Conservation (phyloP, 2,329 filamentous ascomycete genomes). For the Botryotinia globosa region DNA sequence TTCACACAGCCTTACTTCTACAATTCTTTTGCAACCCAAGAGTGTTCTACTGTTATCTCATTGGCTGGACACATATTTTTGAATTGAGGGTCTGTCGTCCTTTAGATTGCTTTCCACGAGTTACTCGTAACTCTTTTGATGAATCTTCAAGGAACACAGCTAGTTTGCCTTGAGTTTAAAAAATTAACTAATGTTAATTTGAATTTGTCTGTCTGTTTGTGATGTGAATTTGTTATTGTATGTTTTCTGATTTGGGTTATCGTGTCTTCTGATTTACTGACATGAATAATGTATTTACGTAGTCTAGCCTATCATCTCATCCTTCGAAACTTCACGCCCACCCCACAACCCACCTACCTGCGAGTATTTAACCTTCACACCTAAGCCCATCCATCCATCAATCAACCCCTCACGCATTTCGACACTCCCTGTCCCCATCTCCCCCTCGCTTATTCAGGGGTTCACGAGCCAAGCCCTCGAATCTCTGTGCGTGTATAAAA, state of each 20-base stretch:
- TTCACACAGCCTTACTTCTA: neutral
- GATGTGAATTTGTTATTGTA: too few species aligned
- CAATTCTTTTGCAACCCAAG: neutral
- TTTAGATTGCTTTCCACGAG: neutral
- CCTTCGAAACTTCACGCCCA: neutral
- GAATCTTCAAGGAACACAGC: neutral
- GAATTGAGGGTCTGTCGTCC: neutral
- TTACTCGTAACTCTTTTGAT: neutral
- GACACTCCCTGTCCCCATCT: fast-evolving
- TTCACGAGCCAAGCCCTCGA: neutral
- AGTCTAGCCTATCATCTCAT: neutral
- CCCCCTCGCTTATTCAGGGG: neutral
- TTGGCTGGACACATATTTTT: neutral
- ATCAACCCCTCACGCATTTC: neutral
- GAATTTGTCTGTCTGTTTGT: neutral
- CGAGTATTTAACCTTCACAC: neutral
- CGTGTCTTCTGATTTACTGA: neutral
- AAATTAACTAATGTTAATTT: neutral
- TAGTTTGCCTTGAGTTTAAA: neutral
- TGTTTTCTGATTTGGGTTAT: neutral
- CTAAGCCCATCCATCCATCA: neutral
- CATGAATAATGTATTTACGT: too few species aligned
- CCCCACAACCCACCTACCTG: neutral
- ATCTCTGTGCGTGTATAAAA: neutral
- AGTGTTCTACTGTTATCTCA: neutral